Percentiles rank a stretch among this genome's conserved stretches.
phyloP scores from a whole-genome alignment of 139 green algal species.

The Limnomonas spitsbergensis region DNA sequence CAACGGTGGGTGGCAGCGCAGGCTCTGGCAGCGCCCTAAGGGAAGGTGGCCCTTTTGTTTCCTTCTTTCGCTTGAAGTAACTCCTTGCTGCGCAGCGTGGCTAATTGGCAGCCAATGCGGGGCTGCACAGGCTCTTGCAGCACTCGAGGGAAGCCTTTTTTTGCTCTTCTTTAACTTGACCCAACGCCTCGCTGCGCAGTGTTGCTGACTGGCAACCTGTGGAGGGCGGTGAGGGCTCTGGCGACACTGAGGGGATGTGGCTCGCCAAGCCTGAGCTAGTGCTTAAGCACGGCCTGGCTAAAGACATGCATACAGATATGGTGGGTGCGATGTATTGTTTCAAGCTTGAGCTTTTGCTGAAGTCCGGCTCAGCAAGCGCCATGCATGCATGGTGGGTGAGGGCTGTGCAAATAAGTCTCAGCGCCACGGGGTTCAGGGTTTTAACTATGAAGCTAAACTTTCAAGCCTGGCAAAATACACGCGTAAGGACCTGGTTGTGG shows the following conservation, averaged over 20 bases:
- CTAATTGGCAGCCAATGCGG: background rate
- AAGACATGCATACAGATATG: background rate
- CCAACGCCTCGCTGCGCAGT: background rate
- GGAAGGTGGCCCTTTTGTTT: background rate
- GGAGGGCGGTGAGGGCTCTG: background rate
- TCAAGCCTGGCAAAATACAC: no score
- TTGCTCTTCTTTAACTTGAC: background rate
- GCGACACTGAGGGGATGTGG: background rate
- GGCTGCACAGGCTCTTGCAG: background rate
- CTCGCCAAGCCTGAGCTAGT: background rate
- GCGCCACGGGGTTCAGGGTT: no score
- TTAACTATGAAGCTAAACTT: no score
- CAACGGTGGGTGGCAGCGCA: no score
- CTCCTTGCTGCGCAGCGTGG: background rate
- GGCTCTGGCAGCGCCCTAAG: no score
- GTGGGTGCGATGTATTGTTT: background rate
- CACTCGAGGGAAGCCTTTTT: background rate
- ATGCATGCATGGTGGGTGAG: no score
- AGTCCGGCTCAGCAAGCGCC: background rate
- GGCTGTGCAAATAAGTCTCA: no score
- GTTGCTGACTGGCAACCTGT: background rate
- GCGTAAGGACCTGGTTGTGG: no score
- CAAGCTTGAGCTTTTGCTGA: background rate
- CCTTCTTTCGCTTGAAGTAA: background rate
- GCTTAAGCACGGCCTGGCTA: background rate